Evolutionary conservation across 2,329 filamentous ascomycete genomes (phyloP), one percentile per base, ranked within the genome.

Genomic region (Scytalidium lignicola): DNA sequence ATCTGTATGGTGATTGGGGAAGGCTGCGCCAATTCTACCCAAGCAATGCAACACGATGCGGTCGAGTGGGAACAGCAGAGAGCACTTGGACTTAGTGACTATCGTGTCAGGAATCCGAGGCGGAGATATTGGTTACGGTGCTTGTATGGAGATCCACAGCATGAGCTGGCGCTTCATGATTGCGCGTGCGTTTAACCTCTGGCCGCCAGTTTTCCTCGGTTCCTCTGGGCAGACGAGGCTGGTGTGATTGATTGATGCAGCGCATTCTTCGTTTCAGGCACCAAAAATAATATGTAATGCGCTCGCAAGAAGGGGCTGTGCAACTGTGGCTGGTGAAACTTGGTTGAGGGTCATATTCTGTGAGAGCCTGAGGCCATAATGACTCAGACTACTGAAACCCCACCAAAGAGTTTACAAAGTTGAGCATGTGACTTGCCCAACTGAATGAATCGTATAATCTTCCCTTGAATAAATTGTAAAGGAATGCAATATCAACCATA

Each of bases 1-100:
- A 19, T 41, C 50, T 45, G 48, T 50, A 54, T 54, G 50, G 53
- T 51, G 56, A 58, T 60, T 60, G 57, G 57, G 47, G 47, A 39
- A 46, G 39, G 15, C 50, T 44, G 50, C 48, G 39, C 29, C 17
- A 49, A 49, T 59, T 46, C 49, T 50, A 48, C 23, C 51, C 48
- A 50, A 51, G 49, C 51, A 56, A 49, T 55, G 53, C 56, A 51
- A 49, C 37, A 48, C 52, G 50, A 17, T 37, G 32, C 32, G 32
- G n/a, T 37, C 47, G 47, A 47, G 32, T 44, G 43, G 42, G 44
- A 52, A 44, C 56, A 54, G 54, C 51, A 55, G 50, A 54, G 53
- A 49, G 45, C 52, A 53, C 44, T 15, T 13, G 21, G 22, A 49
- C 46, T 29, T 43, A 44, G 48, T 17, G 20, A 46, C 46, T 26